phyloP scores from a whole-genome alignment of 495 filamentous ascomycete genomes.

The Aspergillus biplanus region DNA sequence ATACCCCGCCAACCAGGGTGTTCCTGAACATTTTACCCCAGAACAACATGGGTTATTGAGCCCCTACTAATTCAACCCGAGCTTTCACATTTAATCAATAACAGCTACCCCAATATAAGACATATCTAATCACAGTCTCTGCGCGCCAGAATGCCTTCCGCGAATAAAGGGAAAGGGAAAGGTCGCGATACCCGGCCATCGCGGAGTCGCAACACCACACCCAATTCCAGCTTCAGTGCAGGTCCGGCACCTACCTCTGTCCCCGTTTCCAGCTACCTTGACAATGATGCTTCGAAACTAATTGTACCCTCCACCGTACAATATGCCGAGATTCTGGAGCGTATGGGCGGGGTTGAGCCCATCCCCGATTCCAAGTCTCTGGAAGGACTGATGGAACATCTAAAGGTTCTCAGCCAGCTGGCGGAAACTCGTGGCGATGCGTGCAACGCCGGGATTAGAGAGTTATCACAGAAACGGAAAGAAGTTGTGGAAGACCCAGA shows the following conservation, averaged over 20 bases:
- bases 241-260: conserved; percentile 47
- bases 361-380: conserved; percentile 79
- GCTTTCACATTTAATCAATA: conserved; percentile 3
- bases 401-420: conserved; percentile 66
- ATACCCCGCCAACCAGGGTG: too few species aligned
- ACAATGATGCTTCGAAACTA: conserved; percentile 68
- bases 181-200: conserved; percentile 70
- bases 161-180: conserved; percentile 78
- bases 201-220: conserved; percentile 85
- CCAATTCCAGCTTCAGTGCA: conserved; percentile 61
- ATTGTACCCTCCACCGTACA: conserved; percentile 58
- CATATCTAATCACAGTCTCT: neutral
- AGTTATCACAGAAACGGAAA: conserved; percentile 66
- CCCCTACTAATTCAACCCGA: conserved; percentile 1
- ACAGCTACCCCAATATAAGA: neutral
- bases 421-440: conserved; percentile 64
- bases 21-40: neutral
- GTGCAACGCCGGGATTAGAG: conserved; percentile 75
- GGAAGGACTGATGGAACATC: conserved; percentile 66
- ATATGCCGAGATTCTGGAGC: conserved; percentile 76
- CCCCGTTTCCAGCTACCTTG: conserved; percentile 56
- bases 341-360: conserved; percentile 59
- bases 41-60: conserved; percentile 23
- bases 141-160: conserved; percentile 45
- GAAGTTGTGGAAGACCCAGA: conserved; percentile 58